These are phyloP conservation scores for Zoysia pacifica DNA, from an alignment of 176 grass and related monocot genomes.

Conservation along the genomic window DNA sequence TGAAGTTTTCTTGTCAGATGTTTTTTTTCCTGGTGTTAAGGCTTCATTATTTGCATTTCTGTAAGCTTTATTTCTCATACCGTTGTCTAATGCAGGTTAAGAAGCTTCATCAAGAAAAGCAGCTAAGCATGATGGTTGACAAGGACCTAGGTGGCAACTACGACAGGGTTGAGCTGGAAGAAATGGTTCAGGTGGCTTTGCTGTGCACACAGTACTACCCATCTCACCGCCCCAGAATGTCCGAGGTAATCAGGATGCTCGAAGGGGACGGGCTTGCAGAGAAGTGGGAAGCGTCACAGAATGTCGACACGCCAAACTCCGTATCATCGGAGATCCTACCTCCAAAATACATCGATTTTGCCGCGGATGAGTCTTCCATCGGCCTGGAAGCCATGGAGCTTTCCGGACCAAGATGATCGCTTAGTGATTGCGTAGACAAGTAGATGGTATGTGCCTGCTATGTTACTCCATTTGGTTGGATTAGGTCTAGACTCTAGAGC, in stretches of 20 bases:
- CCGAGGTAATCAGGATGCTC: constrained; percentile 89
- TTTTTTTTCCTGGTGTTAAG: background rate
- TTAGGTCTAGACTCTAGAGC: constrained; percentile 2
- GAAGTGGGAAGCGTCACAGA: constrained; percentile 93
- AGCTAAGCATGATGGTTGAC: constrained; percentile 83
- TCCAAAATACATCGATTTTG: constrained; percentile 69
- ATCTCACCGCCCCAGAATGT: constrained; percentile 87
- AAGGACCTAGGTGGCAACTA: constrained; percentile 76
- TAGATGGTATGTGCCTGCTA: background rate
- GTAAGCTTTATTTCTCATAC: background rate
- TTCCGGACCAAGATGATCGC: constrained; percentile 79
- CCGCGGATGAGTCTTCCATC: constrained; percentile 69
- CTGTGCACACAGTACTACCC: constrained; percentile 88
- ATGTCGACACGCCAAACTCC: constrained; percentile 55
- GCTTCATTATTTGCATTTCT: background rate
- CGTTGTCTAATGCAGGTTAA: constrained; percentile 57
- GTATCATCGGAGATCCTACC: constrained; percentile 60
- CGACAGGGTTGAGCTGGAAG: constrained; percentile 76
- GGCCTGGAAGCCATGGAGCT: constrained; percentile 93
- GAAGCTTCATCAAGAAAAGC: constrained; percentile 89
- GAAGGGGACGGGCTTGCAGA: constrained; percentile 91
- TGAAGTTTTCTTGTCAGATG: constrained; percentile 9
- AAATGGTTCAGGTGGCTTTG: constrained; percentile 91
- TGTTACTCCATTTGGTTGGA: background rate
- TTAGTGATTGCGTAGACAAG: background rate